phyloP scores from a whole-genome alignment of 768 basidiomycete species.

The Lentinus brumalis region DNA sequence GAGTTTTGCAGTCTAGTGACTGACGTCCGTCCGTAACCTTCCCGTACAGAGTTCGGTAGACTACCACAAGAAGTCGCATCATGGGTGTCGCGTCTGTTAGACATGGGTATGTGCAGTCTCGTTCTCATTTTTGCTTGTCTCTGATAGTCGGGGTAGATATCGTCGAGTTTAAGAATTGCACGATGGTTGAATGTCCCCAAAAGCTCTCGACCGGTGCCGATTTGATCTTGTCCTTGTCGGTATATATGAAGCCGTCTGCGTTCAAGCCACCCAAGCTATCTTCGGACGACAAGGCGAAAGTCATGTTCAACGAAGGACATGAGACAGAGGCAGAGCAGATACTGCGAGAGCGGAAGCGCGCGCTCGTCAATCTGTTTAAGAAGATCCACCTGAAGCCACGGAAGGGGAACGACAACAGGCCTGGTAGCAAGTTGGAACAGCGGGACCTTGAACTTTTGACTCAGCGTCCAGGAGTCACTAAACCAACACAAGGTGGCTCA shows the following conservation, averaged over 20 bases:
- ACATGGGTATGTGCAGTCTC: conserved; percentile 50
- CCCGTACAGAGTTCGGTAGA: conserved; percentile 68
- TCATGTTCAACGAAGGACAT: conserved; percentile 71
- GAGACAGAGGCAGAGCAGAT: conserved; percentile 79
- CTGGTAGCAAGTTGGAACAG: conserved; percentile 35
- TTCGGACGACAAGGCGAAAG: conserved; percentile 35
- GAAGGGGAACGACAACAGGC: conserved; percentile 24
- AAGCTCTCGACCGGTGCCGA: conserved; percentile 72
- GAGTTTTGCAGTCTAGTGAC: conserved; percentile 8
- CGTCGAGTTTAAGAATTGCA: conserved; percentile 65
- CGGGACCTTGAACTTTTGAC: conserved; percentile 44
- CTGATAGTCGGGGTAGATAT: conserved; percentile 44
- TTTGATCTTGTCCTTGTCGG: conserved; percentile 74
- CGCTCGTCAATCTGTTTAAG: conserved; percentile 74
- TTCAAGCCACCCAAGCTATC: conserved; percentile 53
- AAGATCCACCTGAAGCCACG: conserved; percentile 67
- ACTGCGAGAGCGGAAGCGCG: conserved; percentile 79
- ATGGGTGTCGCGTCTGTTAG: conserved; percentile 77
- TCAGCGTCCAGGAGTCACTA: conserved; percentile 33
- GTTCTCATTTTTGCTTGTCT: background rate
- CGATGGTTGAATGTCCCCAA: conserved; percentile 78
- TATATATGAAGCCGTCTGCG: conserved; percentile 69
- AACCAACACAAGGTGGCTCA: conserved; percentile 49
- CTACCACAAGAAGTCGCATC: conserved; percentile 67
- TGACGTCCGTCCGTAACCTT: background rate